These are phyloP conservation scores for Gentiana straminea DNA, from an alignment of 257 asterid genomes.

Conservation along the genomic window DNA sequence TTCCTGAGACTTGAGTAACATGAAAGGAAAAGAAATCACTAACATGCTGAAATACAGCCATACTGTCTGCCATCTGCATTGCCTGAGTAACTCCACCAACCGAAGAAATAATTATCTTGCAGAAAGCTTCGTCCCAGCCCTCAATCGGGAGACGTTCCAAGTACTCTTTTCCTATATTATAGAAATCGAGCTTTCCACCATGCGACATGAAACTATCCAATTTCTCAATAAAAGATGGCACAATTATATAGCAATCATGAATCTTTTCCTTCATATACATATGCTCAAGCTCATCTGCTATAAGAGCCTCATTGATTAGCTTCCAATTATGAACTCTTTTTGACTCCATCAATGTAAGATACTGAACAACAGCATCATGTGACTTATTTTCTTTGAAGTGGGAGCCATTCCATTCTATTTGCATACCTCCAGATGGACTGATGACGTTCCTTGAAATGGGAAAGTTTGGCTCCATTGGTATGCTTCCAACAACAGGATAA, in stretches of 20 bases:
- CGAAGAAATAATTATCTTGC: constrained; percentile 54
- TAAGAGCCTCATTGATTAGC: constrained; percentile 75
- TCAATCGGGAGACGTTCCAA: constrained; percentile 80
- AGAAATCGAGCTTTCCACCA: constrained; percentile 90
- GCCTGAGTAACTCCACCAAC: constrained; percentile 49
- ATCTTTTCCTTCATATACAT: constrained; percentile 98
- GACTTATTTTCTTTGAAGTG: too few relatives aligned
- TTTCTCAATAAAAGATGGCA: constrained; percentile 85
- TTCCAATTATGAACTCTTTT: constrained; percentile 20
- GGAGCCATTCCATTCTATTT: too few relatives aligned
- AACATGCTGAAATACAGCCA: constrained; percentile 94
- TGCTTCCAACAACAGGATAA: too few relatives aligned
- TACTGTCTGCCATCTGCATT: constrained; percentile 75
- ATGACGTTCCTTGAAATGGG: too few relatives aligned
- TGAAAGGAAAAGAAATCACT: constrained; percentile 94
- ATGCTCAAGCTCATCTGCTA: constrained; percentile 91
- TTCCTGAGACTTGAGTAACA: constrained; percentile 93
- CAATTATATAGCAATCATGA: constrained; percentile 94
- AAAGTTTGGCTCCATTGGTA: too few relatives aligned
- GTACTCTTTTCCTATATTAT: constrained; percentile 80
- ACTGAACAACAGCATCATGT: too few relatives aligned
- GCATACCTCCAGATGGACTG: too few relatives aligned
- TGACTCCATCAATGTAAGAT: too few relatives aligned
- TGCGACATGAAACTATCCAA: constrained; percentile 90
- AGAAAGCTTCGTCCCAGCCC: constrained; percentile 72